These are phyloP conservation scores for Ailanthus altissimus DNA, from an alignment of 345 rosid species.

Conservation along the genomic window DNA sequence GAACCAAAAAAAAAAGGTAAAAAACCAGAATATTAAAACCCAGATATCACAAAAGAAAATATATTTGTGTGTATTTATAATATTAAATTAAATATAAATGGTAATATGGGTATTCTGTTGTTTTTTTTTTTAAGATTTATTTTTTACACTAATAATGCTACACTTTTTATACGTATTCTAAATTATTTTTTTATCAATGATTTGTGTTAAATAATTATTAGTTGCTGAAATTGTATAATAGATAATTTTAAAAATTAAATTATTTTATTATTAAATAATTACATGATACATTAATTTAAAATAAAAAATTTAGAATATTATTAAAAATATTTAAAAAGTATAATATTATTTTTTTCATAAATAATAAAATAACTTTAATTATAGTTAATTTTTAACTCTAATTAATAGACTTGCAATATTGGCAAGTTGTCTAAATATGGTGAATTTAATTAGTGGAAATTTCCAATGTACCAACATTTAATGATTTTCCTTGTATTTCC, in stretches of 20 bases:
- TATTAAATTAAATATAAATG: neutral
- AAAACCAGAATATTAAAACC: neutral
- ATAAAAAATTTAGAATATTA: too few relatives aligned
- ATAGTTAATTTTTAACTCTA: conserved; percentile 29
- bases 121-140: neutral
- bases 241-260: too few relatives aligned
- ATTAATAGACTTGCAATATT: neutral
- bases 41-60: neutral
- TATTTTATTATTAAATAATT: too few relatives aligned
- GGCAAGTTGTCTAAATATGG: conserved; percentile 17
- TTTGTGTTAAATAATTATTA: too few relatives aligned
- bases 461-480: neutral
- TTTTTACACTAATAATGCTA: too few relatives aligned
- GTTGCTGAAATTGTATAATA: too few relatives aligned
- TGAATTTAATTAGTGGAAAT: neutral
- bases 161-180: too few relatives aligned
- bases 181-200: too few relatives aligned
- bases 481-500: neutral
- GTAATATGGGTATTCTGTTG: conserved; percentile 11
- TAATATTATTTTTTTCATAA: too few relatives aligned
- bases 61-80: neutral
- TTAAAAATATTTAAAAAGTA: too few relatives aligned
- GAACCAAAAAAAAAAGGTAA: conserved; percentile 8
- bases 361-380: conserved; percentile 17
- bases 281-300: too few relatives aligned